These are phyloP conservation scores for Melampsora occidentalis DNA, from an alignment of 1,284 basidiomycete genomes.

Conservation along the genomic window DNA sequence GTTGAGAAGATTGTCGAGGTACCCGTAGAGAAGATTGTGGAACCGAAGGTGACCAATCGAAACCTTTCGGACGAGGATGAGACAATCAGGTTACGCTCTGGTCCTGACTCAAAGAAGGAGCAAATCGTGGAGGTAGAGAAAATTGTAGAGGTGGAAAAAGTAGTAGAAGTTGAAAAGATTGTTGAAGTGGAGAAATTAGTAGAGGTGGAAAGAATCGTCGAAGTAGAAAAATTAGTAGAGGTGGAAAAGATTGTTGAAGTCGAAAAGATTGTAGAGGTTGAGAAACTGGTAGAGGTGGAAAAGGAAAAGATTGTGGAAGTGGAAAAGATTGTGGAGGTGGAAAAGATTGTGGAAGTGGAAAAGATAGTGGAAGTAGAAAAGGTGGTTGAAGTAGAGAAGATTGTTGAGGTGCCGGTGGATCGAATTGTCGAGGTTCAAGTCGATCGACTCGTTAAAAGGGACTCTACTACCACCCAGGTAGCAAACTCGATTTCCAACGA, in stretches of 20 bases:
- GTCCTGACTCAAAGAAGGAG: background rate
- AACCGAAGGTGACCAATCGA: too few relatives aligned
- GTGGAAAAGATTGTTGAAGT: constrained; percentile 44
- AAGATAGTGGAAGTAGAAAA: constrained; percentile 54
- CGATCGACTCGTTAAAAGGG: background rate
- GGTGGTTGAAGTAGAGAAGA: constrained; percentile 52
- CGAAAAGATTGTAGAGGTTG: constrained; percentile 48
- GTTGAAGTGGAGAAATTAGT: constrained; percentile 49
- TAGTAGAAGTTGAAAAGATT: constrained; percentile 47
- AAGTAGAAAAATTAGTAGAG: constrained; percentile 49
- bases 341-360: constrained; percentile 64
- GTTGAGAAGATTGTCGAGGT: constrained; percentile 53
- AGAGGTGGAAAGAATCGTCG: constrained; percentile 40
- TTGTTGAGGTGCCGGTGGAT: constrained; percentile 57
- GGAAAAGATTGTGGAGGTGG: constrained; percentile 56
- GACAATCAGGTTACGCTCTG: too few relatives aligned
- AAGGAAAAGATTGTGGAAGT: constrained; percentile 50
- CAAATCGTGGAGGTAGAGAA: constrained; percentile 46
- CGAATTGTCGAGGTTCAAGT: constrained; percentile 49
- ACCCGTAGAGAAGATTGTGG: constrained; percentile 52
- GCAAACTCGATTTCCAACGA: background rate
- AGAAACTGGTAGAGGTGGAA: constrained; percentile 46
- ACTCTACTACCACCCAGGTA: background rate
- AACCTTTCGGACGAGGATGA: too few relatives aligned
- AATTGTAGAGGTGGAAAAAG: constrained; percentile 48